Evolutionary conservation across 192 early-diverging fungal genomes (phyloP), one percentile per base, ranked within the genome.

Genomic region (Podila horticola): DNA sequence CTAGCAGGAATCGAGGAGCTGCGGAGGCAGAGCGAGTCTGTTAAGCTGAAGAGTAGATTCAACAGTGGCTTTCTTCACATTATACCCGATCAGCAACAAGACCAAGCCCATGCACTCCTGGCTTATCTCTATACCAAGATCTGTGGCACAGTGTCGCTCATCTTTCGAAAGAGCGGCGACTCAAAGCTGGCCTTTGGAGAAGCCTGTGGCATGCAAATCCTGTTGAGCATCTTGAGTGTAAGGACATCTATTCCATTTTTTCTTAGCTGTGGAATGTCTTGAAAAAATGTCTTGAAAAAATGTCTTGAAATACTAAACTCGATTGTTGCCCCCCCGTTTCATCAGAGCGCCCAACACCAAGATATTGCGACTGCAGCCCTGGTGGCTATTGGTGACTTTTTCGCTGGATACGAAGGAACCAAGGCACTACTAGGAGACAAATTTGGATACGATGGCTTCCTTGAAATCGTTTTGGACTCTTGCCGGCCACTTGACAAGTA

Each of bases 361-460:
- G 73, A 79, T 49, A 74, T 84, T 29, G 83, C 83, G 10, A 73
- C 83, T 13, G 83, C 83, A 49, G 83, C 75, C 20, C 55, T 84
- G 33, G 58, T 79, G 11, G 76, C 83, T 5, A 76, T 84, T 20
- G 83, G 83, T 17, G 75, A 84, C 55, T 84, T 79, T 45, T 84
- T 84, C 72, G 75, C 83, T 19, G 75, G 83, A 10, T 79, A 79
- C 52, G 83, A 79, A 64, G 73, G 73, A 15, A 73, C 75, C 2
- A 74, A 75, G 1, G 65, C 71, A 3, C 70, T 84, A 17, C 36
- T 74, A 3, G 83, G 75, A 3, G 71, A 74, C 31, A 64, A 57
- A 28, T 84, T 84, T 64, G 75, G 72, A 30, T 84, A 84, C 62
- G 83, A 84, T 69, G 83, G 83, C 1, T 84, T 84, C 26, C 33